These are phyloP conservation scores for Crassisporium funariophilum DNA, from an alignment of 768 basidiomycete species.

Conservation along the genomic window DNA sequence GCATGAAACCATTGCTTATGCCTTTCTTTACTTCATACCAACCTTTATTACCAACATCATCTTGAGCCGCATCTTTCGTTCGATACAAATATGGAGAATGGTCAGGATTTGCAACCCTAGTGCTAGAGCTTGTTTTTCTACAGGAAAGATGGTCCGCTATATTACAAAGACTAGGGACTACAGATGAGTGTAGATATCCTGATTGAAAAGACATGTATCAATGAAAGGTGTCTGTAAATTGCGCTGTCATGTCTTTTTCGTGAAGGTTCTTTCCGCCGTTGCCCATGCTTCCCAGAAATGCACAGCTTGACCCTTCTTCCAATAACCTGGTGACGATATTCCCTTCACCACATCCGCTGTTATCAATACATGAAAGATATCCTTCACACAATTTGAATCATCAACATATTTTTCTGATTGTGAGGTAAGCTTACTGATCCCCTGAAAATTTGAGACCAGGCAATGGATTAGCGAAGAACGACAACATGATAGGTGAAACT, in stretches of 20 bases:
- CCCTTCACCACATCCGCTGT: slow-evolving; percentile 71
- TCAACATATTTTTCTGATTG: slow-evolving; percentile 1
- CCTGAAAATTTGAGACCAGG: slow-evolving; percentile 31
- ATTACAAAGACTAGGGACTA: background rate
- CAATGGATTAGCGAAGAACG: background rate
- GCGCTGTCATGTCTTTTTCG: slow-evolving; percentile 5
- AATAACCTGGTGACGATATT: slow-evolving; percentile 67
- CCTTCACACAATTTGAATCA: slow-evolving; percentile 38
- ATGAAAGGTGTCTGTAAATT: no score
- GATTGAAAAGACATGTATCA: no score
- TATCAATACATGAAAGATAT: slow-evolving; percentile 82
- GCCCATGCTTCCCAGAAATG: slow-evolving; percentile 82
- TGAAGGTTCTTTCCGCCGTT: slow-evolving; percentile 53
- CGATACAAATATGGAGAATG: background rate
- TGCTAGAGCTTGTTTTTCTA: background rate
- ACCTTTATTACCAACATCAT: background rate
- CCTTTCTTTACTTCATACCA: background rate
- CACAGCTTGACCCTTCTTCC: slow-evolving; percentile 65
- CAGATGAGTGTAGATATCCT: no score
- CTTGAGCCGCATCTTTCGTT: background rate
- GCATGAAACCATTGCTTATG: slow-evolving; percentile 8
- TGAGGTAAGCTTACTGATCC: slow-evolving; percentile 58
- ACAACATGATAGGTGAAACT: slow-evolving; percentile 36
- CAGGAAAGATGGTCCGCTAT: background rate
- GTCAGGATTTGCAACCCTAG: background rate